Evolutionary conservation across 1,139 yeast genomes (phyloP), one percentile per base, ranked within the genome.

Genomic region (Martiniozyma asiatica): DNA sequence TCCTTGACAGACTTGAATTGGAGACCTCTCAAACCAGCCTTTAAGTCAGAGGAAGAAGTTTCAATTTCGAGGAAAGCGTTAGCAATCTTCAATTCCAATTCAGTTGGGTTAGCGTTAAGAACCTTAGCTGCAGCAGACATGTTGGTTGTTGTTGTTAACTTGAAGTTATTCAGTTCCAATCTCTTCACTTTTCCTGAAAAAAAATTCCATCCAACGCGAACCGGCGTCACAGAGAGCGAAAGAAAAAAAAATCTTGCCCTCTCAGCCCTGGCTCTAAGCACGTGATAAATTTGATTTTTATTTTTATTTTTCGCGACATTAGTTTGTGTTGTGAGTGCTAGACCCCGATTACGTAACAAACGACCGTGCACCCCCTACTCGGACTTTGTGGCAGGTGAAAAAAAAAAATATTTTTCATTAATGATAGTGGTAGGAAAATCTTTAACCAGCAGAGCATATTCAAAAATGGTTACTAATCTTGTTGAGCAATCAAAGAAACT

Each of bases 1-100:
- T 92, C 98, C 69, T 85, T 84, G 69, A 87, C 87, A 58, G 94
- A 78, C 74, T 87, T 84, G 87, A 89, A 84, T 73, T 89, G 97
- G 66, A 89, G 80, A 50, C 94, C 85, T 76, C 97, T 85, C 67
- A 89, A 78, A 58, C 85, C 96, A 58, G 95, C 89, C 80, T 87
- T 87, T 65, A 87, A 73, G 64, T 89, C 98, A 51, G 81, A 68
- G 59, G 93, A 74, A 68, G 85, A 77, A 61, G 75, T 68, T 75
- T 92, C 98, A 68, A 89, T 78, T 73, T 89, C 99, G 59, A 78
- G 65, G 65, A 89, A 84, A 58, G 98, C 96, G 75, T 89, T 97
- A 58, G 96, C 97, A 63, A 89, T 94, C 74, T 89, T 94, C 68
- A 89, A 84, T 74, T 89, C 99, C 69, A 89, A 84, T 72, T 89